These are phyloP conservation scores for Pyrenula aspistea DNA, from an alignment of 495 filamentous ascomycete genomes.

Conservation along the genomic window DNA sequence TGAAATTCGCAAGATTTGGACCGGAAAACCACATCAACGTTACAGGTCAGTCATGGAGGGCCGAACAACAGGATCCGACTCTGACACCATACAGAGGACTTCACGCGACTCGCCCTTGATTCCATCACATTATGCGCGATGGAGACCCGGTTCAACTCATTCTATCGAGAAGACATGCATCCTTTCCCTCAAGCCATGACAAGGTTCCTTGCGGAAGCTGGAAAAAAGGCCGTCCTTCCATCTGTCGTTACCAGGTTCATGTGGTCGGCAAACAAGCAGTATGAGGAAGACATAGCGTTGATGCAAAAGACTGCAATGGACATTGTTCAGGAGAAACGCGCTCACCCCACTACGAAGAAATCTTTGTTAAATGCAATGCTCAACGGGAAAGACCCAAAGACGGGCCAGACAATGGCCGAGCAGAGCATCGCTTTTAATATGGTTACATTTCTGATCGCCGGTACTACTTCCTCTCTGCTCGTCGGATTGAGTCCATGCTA, in stretches of 20 bases:
- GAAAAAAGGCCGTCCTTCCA: conserved; percentile 36
- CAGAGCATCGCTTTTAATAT: conserved; percentile 55
- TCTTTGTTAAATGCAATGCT: conserved; percentile 65
- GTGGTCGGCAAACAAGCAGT: conserved; percentile 41
- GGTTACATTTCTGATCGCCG: conserved; percentile 59
- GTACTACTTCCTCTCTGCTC: conserved; percentile 3
- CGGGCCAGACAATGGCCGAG: conserved; percentile 49
- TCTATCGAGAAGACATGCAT: conserved; percentile 54
- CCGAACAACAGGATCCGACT: background rate
- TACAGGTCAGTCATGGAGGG: conserved; percentile 9
- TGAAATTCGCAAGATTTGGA: conserved; percentile 66
- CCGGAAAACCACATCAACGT: conserved; percentile 40
- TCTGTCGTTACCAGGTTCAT: conserved; percentile 35
- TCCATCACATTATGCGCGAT: conserved; percentile 63
- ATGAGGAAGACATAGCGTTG: conserved; percentile 41
- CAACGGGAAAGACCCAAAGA: conserved; percentile 52
- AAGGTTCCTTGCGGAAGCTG: conserved; percentile 42
- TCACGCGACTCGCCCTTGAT: conserved; percentile 64
- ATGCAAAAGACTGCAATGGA: conserved; percentile 43
- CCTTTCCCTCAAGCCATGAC: conserved; percentile 58
- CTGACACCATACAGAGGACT: conserved; percentile 36
- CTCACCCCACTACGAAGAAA: conserved; percentile 37
- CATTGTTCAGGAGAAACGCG: conserved; percentile 45
- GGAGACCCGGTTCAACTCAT: conserved; percentile 66
- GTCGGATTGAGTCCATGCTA: background rate